Percentiles rank a stretch among this genome's conserved stretches.
Evolutionary conservation across 2,329 filamentous ascomycete genomes (phyloP).

Genomic region (Aspergillus fructus): DNA sequence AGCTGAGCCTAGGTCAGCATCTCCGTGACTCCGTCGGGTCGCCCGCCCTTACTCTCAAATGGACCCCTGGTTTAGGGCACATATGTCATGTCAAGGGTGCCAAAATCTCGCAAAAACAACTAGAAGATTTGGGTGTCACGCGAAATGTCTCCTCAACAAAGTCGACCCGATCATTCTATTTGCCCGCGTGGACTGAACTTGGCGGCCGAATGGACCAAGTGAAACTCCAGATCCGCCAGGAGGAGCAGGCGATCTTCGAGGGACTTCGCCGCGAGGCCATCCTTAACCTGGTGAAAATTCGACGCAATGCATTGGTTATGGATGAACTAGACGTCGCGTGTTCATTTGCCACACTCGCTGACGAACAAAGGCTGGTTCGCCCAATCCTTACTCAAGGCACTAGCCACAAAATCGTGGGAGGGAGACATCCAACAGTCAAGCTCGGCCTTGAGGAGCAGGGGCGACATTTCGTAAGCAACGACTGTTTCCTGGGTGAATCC

Average conservation of each 20-base stretch:
- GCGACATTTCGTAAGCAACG: constrained; percentile 78
- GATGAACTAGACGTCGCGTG: constrained; percentile 91
- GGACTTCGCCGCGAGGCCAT: constrained; percentile 74
- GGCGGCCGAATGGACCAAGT: constrained; percentile 76
- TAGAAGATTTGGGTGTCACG: constrained; percentile 46
- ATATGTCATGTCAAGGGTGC: constrained; percentile 82
- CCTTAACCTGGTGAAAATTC: constrained; percentile 76
- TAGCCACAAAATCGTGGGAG: constrained; percentile 75
- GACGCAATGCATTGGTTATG: constrained; percentile 84
- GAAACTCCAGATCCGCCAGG: constrained; percentile 73
- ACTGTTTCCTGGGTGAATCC: constrained; percentile 76
- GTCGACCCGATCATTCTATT: constrained; percentile 79
- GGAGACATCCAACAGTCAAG: constrained; percentile 90
- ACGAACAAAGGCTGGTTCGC: constrained; percentile 70
- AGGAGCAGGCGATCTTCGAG: constrained; percentile 80
- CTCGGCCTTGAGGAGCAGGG: constrained; percentile 76
- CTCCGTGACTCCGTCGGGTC: constrained; percentile 64
- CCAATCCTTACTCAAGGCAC: constrained; percentile 68
- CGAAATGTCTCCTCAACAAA: constrained; percentile 75
- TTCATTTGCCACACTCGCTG: constrained; percentile 77
- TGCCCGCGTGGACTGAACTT: constrained; percentile 78
- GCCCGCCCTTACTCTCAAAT: constrained; percentile 72
- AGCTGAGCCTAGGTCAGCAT: constrained; percentile 57
- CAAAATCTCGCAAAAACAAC: constrained; percentile 59
- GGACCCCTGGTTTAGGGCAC: constrained; percentile 83